phyloP scores from a whole-genome alignment of 2,329 filamentous ascomycete genomes.

The Aspergillus sp. region DNA sequence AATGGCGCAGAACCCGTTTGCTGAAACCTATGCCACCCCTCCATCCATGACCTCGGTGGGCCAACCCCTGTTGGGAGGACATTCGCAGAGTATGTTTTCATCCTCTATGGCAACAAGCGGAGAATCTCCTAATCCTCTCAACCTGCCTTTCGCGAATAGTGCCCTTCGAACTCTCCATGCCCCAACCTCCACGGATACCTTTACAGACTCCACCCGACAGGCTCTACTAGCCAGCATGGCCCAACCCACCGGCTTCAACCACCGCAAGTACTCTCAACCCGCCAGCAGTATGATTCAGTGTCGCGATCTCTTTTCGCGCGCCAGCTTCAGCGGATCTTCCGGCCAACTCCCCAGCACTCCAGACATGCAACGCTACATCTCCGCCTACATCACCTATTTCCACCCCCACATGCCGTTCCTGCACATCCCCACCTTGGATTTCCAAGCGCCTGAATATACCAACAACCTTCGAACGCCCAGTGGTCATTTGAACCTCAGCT shows the following conservation, averaged over 20 bases:
- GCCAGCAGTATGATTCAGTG: conserved; percentile 50
- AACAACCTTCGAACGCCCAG: conserved; percentile 59
- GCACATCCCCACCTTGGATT: conserved; percentile 86
- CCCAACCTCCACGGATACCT: conserved; percentile 62
- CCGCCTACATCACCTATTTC: conserved; percentile 86
- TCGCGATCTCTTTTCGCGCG: conserved; percentile 35
- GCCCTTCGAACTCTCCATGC: conserved; percentile 60
- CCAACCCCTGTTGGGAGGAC: conserved; percentile 67
- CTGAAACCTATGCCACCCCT: conserved; percentile 74
- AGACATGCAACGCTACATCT: conserved; percentile 87
- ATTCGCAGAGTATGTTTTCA: conserved; percentile 53
- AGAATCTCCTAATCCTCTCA: conserved; percentile 48
- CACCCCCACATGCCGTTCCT: conserved; percentile 94
- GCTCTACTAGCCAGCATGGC: conserved; percentile 62
- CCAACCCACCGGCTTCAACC: conserved; percentile 56
- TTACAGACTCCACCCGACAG: conserved; percentile 65
- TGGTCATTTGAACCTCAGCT: conserved; percentile 50
- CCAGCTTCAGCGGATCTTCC: conserved; percentile 38
- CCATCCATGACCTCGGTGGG: conserved; percentile 74
- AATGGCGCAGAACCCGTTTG: conserved; percentile 65
- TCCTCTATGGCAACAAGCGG: conserved; percentile 43
- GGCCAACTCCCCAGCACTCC: conserved; percentile 71
- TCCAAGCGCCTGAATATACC: conserved; percentile 72
- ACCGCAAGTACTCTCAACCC: conserved; percentile 61
- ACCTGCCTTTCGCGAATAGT: conserved; percentile 57